Evolutionary conservation across 202 grass and related monocot species (phyloP).

Genomic region (Schoenoplectus triqueter): DNA sequence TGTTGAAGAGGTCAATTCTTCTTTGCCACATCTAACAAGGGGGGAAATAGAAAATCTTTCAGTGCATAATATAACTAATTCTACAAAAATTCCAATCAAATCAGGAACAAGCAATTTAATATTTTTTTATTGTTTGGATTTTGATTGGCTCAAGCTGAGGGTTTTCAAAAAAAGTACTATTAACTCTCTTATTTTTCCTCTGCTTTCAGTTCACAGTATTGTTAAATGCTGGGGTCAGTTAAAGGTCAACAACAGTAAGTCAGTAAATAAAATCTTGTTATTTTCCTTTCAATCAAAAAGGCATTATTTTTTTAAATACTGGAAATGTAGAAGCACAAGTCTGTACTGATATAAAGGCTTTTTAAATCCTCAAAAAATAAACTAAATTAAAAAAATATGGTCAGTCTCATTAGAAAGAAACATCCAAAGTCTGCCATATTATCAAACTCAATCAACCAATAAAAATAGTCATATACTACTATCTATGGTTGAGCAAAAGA

Average conservation of each 20-base stretch:
- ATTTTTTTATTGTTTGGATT: neutral
- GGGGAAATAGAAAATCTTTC: neutral
- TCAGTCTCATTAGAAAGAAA: neutral
- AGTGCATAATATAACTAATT: conserved; percentile 8
- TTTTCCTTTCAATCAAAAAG: neutral
- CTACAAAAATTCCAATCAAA: neutral
- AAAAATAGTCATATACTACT: neutral
- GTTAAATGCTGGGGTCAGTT: neutral
- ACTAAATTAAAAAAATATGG: neutral
- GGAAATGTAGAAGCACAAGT: neutral
- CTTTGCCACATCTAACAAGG: conserved; percentile 59
- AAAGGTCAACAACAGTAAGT: neutral
- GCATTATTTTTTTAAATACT: neutral
- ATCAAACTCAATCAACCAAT: neutral
- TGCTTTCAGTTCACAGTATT: neutral
- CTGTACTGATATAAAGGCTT: neutral
- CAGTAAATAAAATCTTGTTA: neutral
- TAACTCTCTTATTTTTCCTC: neutral
- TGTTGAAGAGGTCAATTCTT: conserved; percentile 45
- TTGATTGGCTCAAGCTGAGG: neutral
- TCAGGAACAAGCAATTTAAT: conserved; percentile 16
- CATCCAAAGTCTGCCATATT: neutral
- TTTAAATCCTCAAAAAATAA: neutral
- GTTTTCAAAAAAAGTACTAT: neutral
- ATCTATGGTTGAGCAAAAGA: neutral